phyloP scores from a whole-genome alignment of 208 protist species.

The Leishmania tropica region DNA sequence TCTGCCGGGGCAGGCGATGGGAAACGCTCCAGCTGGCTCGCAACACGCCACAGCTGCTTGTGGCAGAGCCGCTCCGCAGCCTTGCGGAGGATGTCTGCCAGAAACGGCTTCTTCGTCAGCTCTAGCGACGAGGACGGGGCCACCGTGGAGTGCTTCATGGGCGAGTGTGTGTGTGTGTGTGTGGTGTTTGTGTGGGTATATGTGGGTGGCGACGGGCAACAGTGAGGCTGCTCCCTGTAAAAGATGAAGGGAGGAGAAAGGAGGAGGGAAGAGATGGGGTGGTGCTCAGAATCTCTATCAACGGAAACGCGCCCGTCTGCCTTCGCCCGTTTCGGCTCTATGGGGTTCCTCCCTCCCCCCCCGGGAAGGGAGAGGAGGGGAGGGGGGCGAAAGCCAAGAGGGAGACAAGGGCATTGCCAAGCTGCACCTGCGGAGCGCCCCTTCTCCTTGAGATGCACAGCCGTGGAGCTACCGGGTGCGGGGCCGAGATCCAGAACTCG shows the following conservation, averaged over 20 bases:
- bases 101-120: constrained; percentile 21
- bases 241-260: background rate
- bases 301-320: background rate
- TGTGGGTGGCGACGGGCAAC: background rate
- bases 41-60: constrained; percentile 72
- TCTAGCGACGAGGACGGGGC: constrained; percentile 24
- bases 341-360: background rate
- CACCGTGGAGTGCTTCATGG: constrained; percentile 1
- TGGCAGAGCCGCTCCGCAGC: constrained; percentile 64
- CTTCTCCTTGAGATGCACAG: background rate
- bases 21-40: constrained; percentile 39
- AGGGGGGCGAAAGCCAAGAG: background rate
- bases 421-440: background rate
- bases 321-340: background rate
- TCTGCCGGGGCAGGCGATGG: constrained; percentile 23
- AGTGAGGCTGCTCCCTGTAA: background rate
- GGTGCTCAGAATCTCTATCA: background rate
- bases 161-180: background rate
- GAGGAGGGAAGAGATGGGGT: no score
- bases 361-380: background rate
- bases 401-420: background rate
- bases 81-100: constrained; percentile 50
- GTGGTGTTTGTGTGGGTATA: background rate
- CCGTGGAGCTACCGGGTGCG: background rate
- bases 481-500: background rate